Base-by-base conservation (phyloP, 805 yeast genomes). In the Candida verbasci region DNA sequence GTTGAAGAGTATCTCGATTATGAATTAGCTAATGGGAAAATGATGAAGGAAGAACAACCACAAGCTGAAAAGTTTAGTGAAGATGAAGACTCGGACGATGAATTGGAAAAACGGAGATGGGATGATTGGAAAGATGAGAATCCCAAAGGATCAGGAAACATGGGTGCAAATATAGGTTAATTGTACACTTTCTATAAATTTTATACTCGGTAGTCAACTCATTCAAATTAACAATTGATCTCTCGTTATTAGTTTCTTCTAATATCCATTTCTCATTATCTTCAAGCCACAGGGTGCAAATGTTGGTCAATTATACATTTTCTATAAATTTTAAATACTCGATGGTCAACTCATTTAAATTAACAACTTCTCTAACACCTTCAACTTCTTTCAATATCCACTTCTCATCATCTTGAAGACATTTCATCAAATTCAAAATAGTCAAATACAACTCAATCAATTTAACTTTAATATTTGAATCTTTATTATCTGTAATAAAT, bases 141-240 rank as follows among this genome's bases (percentile, higher is more conserved):
- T 54, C 83, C 88, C 0, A 79, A 76, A 50, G 98, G 98, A 6
- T 80, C 89, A 39, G 98, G 98, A 9, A 91, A 91, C 54, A 87
- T 89, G 31, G 77, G 55, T 26, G 65, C 58, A 14, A 67, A 67
- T 44, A 45, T 67, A 16, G 72, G 73, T 9, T 67, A 48, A 32
- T 17, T 17, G n/a, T 8, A 14, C 17, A 6, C 11, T 14, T 39
- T 50, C 56, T 18, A 65, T 47, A 68, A 69, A 65, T 24, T 53
- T 50, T 36, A 43, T 65, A 65, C 41, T 67, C 71, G 6, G 46
- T 20, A 18, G 41, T 48, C 16, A 67, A 36, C 26, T 62, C 62
- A 23, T 55, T 53, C 20, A 65, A 44, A 3, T 48, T 56, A 6
- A 56, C 41, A 10, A 65, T 41, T 12, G 25, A 22, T 10, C 45